These are phyloP conservation scores for Oropetium thomaeum DNA, from an alignment of 176 grass and related monocot genomes.

Conservation along the genomic window DNA sequence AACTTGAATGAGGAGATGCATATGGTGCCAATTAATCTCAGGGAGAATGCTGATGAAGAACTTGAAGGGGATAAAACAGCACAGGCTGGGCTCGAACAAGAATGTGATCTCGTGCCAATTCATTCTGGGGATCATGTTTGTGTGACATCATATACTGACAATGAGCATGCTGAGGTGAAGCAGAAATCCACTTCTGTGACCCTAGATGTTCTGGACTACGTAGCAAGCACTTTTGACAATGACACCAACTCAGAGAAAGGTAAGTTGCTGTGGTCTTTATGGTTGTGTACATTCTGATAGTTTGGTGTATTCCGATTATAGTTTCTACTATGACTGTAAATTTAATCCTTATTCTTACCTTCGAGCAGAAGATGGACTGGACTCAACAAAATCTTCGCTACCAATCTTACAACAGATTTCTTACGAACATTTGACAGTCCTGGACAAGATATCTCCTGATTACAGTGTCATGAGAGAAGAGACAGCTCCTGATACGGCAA, in stretches of 20 bases:
- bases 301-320: constrained; percentile 7
- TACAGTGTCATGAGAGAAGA: constrained; percentile 50
- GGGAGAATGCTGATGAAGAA: constrained; percentile 36
- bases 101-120: constrained; percentile 10
- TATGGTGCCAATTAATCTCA: background rate
- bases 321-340: background rate
- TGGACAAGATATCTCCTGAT: constrained; percentile 31
- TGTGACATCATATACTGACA: constrained; percentile 18
- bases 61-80: constrained; percentile 28
- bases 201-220: background rate
- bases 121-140: constrained; percentile 27
- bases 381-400: constrained; percentile 27
- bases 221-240: constrained; percentile 13
- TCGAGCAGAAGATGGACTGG: constrained; percentile 43
- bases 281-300: constrained; percentile 12
- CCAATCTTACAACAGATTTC: constrained; percentile 32
- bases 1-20: constrained; percentile 20
- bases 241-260: constrained; percentile 11
- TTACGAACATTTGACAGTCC: constrained; percentile 30
- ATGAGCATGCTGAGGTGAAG: constrained; percentile 28
- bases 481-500: constrained; percentile 37
- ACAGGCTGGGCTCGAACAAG: constrained; percentile 34
- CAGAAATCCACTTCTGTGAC: constrained; percentile 4
- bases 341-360: constrained; percentile 15
- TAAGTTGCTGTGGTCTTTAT: constrained; percentile 17